These are phyloP conservation scores for Malania oleifera DNA, from an alignment of 164 flowering plant genomes.

Conservation along the genomic window DNA sequence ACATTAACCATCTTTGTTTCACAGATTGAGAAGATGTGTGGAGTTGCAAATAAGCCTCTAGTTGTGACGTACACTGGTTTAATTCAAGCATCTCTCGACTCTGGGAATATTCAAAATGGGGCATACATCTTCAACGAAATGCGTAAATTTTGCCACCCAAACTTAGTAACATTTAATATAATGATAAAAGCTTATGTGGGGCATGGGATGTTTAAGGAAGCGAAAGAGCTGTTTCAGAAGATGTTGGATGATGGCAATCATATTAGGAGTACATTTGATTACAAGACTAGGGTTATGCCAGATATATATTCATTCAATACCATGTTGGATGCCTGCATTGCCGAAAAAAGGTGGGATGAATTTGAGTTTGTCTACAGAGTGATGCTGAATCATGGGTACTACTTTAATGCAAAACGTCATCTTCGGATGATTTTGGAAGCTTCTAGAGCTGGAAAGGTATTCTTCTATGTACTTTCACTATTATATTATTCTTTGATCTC, in stretches of 20 bases:
- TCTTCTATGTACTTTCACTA: background rate
- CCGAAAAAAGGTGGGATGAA: slow-evolving; percentile 69
- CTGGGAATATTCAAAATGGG: slow-evolving; percentile 53
- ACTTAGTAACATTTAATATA: slow-evolving; percentile 77
- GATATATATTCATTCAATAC: slow-evolving; percentile 75
- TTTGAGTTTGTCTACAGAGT: slow-evolving; percentile 44
- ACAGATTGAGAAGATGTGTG: slow-evolving; percentile 86
- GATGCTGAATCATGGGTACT: slow-evolving; percentile 69
- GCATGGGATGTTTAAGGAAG: slow-evolving; percentile 64
- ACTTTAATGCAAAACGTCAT: slow-evolving; percentile 77
- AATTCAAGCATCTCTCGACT: slow-evolving; percentile 78
- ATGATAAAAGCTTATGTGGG: slow-evolving; percentile 76
- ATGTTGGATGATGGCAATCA: slow-evolving; percentile 37
- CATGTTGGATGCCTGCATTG: slow-evolving; percentile 61
- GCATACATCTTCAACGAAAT: slow-evolving; percentile 56
- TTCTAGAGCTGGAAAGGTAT: slow-evolving; percentile 80
- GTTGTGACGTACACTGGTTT: slow-evolving; percentile 91
- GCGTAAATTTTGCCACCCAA: slow-evolving; percentile 75
- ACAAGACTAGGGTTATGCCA: slow-evolving; percentile 39
- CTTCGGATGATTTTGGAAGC: slow-evolving; percentile 65
- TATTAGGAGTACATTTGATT: slow-evolving; percentile 31
- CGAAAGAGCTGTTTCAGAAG: slow-evolving; percentile 48
- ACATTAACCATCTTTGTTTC: background rate
- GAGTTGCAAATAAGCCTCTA: slow-evolving; percentile 88
- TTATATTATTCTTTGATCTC: no score